Conservation (phyloP, 345 rosid genomes). For the Geranium rotundifolium region DNA sequence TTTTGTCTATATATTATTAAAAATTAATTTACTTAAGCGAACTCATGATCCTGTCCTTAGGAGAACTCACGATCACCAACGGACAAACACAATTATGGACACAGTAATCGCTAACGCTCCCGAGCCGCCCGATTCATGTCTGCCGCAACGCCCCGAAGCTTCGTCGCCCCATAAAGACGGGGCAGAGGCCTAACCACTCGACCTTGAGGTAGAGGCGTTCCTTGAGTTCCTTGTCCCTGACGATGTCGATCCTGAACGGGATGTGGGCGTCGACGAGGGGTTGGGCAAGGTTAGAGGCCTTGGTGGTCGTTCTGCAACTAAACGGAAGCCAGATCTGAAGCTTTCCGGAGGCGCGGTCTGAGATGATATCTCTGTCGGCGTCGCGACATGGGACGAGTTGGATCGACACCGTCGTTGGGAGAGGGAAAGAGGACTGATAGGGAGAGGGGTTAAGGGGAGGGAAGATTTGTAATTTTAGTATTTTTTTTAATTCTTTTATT, state of each 20-base stretch:
- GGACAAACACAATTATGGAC: constrained; percentile 84
- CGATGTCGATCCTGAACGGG: constrained; percentile 64
- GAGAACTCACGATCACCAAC: constrained; percentile 45
- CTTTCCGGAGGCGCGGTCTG: no score
- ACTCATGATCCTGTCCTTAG: constrained; percentile 17
- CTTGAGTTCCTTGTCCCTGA: constrained; percentile 84
- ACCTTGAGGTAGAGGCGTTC: constrained; percentile 81
- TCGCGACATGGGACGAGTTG: no score
- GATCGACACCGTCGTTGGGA: no score
- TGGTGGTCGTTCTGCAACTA: constrained; percentile 43
- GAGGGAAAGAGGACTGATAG: no score
- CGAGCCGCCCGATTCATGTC: constrained; percentile 45
- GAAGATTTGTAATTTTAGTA: no score
- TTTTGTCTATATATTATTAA: no score
- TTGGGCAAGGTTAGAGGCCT: constrained; percentile 48
- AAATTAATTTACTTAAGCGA: no score
- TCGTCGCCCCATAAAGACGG: constrained; percentile 80
- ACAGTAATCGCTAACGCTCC: constrained; percentile 81
- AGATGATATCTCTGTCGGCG: no score
- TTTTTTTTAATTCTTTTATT: no score
- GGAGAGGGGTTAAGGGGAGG: no score
- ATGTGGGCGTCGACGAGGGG: constrained; percentile 59
- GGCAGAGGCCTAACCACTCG: constrained; percentile 69
- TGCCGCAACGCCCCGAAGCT: constrained; percentile 55
- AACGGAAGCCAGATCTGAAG: no score